Percentiles rank a stretch among this genome's conserved stretches.
phyloP scores from a whole-genome alignment of 1,284 basidiomycete genomes.

The Ceratobasidium sp. region DNA sequence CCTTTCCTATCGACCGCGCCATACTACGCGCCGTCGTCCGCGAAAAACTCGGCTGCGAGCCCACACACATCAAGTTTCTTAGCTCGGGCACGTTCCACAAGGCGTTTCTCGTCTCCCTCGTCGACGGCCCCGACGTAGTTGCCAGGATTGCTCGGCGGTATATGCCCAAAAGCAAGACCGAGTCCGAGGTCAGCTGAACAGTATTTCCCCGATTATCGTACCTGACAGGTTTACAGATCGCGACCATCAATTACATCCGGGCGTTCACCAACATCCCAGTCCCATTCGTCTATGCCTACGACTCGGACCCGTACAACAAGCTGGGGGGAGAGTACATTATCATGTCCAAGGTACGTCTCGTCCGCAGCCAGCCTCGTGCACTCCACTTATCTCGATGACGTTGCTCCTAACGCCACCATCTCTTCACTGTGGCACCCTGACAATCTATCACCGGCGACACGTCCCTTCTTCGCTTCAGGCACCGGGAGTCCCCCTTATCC shows the following conservation, averaged over 20 bases:
- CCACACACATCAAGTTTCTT: constrained; percentile 71
- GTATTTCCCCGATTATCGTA: background rate
- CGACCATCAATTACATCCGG: constrained; percentile 76
- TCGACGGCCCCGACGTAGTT: constrained; percentile 63
- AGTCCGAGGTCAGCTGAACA: constrained; percentile 60
- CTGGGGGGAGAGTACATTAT: constrained; percentile 81
- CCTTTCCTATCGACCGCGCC: constrained; percentile 73
- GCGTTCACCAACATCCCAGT: constrained; percentile 71
- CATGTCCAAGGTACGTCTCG: constrained; percentile 74
- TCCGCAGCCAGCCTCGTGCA: background rate
- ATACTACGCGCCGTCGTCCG: constrained; percentile 74
- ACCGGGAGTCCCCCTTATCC: constrained; percentile 66
- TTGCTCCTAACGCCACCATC: constrained; percentile 2
- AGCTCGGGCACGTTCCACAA: constrained; percentile 61
- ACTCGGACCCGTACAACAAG: constrained; percentile 80
- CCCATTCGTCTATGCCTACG: constrained; percentile 72
- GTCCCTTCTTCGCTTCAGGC: constrained; percentile 56
- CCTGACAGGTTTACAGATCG: constrained; percentile 52
- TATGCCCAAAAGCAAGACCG: constrained; percentile 81
- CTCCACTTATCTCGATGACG: background rate
- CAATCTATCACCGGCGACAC: constrained; percentile 31
- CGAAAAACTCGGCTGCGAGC: constrained; percentile 68
- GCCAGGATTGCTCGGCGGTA: constrained; percentile 79
- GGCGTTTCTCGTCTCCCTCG: constrained; percentile 78
- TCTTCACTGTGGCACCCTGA: background rate